Evolutionary conservation across 371 early-diverging fungal genomes (phyloP).

Genomic region (Rhizopus arrhizus): DNA sequence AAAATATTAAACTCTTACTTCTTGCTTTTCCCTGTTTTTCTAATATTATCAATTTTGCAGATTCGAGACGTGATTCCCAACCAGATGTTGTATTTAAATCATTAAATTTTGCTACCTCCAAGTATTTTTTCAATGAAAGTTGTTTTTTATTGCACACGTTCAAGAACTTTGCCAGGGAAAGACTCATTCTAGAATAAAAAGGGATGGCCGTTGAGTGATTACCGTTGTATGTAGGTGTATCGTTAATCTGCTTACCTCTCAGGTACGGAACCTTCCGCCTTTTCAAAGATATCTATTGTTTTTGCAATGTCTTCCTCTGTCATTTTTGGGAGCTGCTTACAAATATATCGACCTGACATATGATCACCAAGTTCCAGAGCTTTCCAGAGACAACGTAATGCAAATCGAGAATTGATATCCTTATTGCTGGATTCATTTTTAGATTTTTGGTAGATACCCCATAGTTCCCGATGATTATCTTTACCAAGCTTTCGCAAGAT

Average conservation of each 20-base stretch:
- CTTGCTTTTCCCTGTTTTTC: slow-evolving; percentile 19
- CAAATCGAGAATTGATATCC: slow-evolving; percentile 15
- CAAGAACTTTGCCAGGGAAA: slow-evolving; percentile 21
- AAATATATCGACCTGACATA: slow-evolving; percentile 17
- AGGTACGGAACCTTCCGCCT: slow-evolving; percentile 10
- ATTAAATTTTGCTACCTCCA: slow-evolving; percentile 12
- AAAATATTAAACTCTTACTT: slow-evolving; percentile 14
- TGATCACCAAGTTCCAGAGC: slow-evolving; percentile 24
- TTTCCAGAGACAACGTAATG: slow-evolving; percentile 25
- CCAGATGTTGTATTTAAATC: slow-evolving; percentile 13
- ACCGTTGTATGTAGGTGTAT: not conserved
- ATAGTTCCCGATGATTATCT: not conserved
- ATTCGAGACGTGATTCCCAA: slow-evolving; percentile 20
- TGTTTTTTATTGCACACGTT: slow-evolving; percentile 6
- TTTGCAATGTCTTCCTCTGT: slow-evolving; percentile 9
- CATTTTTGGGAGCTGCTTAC: slow-evolving; percentile 13
- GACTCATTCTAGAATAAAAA: slow-evolving; percentile 18
- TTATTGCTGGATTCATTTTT: not conserved
- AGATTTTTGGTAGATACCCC: not conserved
- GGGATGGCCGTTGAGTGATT: not conserved
- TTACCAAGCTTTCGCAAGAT: not conserved
- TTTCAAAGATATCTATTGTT: slow-evolving; percentile 20
- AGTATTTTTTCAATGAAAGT: slow-evolving; percentile 19
- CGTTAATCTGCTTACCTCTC: slow-evolving; percentile 15
- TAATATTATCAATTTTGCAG: slow-evolving; percentile 16